phyloP scores from a whole-genome alignment of 73 alveolate species.

The Effrenium voratum region DNA sequence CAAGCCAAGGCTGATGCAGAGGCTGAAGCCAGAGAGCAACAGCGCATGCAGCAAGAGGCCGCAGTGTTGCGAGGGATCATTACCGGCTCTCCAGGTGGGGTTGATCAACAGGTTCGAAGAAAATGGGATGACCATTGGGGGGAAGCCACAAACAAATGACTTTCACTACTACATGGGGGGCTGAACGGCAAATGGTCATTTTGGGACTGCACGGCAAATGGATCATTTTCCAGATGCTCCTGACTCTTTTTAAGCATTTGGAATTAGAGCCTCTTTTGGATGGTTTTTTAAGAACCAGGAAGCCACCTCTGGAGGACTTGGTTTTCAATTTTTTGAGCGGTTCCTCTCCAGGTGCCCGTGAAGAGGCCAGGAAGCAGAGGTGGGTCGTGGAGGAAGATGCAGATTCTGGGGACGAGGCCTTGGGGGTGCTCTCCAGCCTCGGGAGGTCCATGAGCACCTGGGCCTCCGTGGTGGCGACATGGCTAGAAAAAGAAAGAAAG shows the following conservation, averaged over 20 bases:
- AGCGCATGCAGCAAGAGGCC: not conserved
- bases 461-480: slow-evolving; percentile 16
- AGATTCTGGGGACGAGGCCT: slow-evolving; percentile 34
- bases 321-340: no score
- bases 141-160: not conserved
- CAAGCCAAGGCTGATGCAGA: not conserved
- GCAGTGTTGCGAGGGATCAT: not conserved
- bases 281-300: not conserved
- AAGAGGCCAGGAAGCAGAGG: slow-evolving; percentile 11
- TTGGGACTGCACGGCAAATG: not conserved
- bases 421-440: slow-evolving; percentile 17
- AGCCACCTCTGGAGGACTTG: not conserved
- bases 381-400: not conserved
- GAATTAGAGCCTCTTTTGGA: not conserved
- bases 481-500: no score
- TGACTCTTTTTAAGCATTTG: not conserved
- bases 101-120: not conserved
- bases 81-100: not conserved
- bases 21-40: not conserved
- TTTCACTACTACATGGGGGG: not conserved
- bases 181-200: not conserved
- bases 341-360: not conserved
- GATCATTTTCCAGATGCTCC: not conserved
- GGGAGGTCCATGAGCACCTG: slow-evolving; percentile 49
- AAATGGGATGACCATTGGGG: not conserved